Evolutionary conservation across 179 eudicot species (phyloP), one percentile per base, ranked within the genome.

Genomic region (Patellifolia procumbens): DNA sequence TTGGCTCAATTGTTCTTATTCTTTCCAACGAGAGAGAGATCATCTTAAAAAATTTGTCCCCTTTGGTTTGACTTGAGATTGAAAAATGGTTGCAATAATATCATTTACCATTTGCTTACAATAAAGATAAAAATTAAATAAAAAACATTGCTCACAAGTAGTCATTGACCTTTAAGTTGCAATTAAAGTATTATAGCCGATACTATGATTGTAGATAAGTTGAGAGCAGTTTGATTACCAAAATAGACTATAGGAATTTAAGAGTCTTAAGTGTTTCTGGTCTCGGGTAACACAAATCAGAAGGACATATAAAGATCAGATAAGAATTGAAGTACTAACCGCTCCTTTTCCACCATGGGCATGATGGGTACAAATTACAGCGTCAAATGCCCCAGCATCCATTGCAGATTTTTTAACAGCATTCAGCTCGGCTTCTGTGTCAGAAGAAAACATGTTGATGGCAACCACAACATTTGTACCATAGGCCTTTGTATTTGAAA

Each of bases 311-410:
- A 42, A 19, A 59, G 11, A 43, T 2, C 39, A 2, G 29, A 52
- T 51, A 2, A 45, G 45, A 29, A 74, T 53, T n/a, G 8, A 37
- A 59, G 28, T 70, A 91, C 97, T 89, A 35, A 95, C 99, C 88
- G 99, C 97, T 89, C 99, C 99, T 88, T 91, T 92, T 77, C 99
- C 99, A 68, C 97, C 99, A 80, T 95, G 97, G 43, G 99, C 97
- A 74, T 95, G 99, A 85, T 95, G 97, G 39, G 88, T 87, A 81
- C 99, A 95, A 73, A 95, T 86, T 11, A 95, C 97, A 26, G 43
- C 73, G 1, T 31, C 73, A 69, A 48, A 69, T 19, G 73, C 59
- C 43, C 59, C 59, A 28, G 73, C 73, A 48, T 69, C 59, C 26
- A 69, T 46, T 43, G 99, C 88, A 24, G 90, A 89, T 75, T 68